Conservation (phyloP, 768 basidiomycete species). For the Peribolospora baueri region DNA sequence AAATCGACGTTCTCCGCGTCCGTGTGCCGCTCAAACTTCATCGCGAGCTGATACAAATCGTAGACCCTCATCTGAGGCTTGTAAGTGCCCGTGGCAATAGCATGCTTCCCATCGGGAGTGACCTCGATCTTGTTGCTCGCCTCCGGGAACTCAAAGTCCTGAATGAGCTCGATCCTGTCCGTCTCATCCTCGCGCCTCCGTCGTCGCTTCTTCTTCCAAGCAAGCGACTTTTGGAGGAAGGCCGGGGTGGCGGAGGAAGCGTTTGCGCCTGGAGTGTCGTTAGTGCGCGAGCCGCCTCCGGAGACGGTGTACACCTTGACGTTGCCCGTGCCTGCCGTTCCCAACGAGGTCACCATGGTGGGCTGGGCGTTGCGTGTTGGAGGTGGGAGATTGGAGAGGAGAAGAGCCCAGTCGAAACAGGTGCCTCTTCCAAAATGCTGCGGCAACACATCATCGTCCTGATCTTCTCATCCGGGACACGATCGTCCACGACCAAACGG, state of each 20-base stretch:
- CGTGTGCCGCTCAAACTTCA: constrained; percentile 88
- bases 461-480: too few relatives aligned
- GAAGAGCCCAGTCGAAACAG: too few relatives aligned
- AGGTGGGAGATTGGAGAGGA: too few relatives aligned
- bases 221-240: too few relatives aligned
- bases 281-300: constrained; percentile 30
- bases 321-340: neutral
- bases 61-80: constrained; percentile 93
- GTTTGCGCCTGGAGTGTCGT: constrained; percentile 16
- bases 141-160: constrained; percentile 93
- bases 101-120: constrained; percentile 76
- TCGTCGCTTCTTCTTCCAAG: constrained; percentile 13
- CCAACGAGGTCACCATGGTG: too few relatives aligned
- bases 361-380: too few relatives aligned
- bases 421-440: too few relatives aligned
- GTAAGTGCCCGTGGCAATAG: constrained; percentile 83
- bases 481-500: too few relatives aligned
- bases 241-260: constrained; percentile 9
- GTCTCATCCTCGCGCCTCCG: constrained; percentile 15
- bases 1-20: constrained; percentile 97
- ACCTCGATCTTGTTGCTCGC: constrained; percentile 76
- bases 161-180: constrained; percentile 12
- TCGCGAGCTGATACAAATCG: constrained; percentile 73
- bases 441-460: too few relatives aligned
- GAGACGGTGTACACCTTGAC: constrained; percentile 84